Conservation (phyloP, 176 grass and related monocot genomes). For the Eleusine coracana region DNA sequence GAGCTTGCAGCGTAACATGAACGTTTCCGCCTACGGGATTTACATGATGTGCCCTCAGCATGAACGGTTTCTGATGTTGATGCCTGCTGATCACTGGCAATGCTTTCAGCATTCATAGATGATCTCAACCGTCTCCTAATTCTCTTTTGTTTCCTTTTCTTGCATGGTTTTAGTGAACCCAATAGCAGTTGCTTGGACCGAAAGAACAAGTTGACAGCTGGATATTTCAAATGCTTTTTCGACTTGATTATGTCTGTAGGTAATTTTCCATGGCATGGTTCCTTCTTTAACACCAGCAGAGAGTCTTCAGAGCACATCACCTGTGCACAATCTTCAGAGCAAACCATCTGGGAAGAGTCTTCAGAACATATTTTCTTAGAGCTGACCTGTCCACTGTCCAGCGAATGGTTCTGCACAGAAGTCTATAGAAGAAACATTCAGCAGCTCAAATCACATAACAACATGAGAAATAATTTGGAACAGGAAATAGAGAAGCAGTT, state of each 20-base stretch:
- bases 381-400: slow-evolving; percentile 18
- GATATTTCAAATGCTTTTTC: slow-evolving; percentile 47
- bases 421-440: slow-evolving; percentile 14
- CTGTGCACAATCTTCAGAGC: neutral
- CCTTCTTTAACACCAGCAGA: slow-evolving; percentile 18
- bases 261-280: slow-evolving; percentile 1
- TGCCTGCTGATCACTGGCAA: slow-evolving; percentile 32
- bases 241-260: slow-evolving; percentile 37
- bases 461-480: neutral
- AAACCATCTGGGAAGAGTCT: slow-evolving; percentile 24
- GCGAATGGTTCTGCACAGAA: slow-evolving; percentile 18
- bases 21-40: slow-evolving; percentile 41
- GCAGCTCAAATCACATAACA: neutral
- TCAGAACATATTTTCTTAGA: slow-evolving; percentile 21
- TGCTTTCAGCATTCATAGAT: slow-evolving; percentile 26
- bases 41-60: slow-evolving; percentile 27
- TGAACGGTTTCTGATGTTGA: slow-evolving; percentile 55
- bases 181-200: slow-evolving; percentile 53
- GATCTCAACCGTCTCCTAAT: slow-evolving; percentile 29
- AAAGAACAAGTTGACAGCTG: slow-evolving; percentile 49
- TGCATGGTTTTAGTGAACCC: slow-evolving; percentile 47
- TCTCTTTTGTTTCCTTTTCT: slow-evolving; percentile 62
- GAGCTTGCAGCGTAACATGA: slow-evolving; percentile 9
- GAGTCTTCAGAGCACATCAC: slow-evolving; percentile 30
- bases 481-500: neutral